Evolutionary conservation across 2,329 filamentous ascomycete genomes (phyloP).

Genomic region (Dothistroma septosporum): DNA sequence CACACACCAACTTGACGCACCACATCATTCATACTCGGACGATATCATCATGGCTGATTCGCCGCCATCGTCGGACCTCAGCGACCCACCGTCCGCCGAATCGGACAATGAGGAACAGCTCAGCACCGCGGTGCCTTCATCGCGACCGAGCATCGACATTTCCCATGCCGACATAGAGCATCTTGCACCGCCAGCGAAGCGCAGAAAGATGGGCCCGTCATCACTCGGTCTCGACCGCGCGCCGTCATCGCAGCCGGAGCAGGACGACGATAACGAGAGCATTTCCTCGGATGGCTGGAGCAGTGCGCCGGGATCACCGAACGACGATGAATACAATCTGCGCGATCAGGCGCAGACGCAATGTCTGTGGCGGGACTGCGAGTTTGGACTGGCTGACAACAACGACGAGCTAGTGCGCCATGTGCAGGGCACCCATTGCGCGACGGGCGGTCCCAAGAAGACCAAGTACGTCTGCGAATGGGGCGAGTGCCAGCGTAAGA

Average conservation of each 20-base stretch:
- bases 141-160: constrained; percentile 42
- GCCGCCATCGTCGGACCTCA: constrained; percentile 58
- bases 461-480: constrained; percentile 99
- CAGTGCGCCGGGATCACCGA: constrained; percentile 58
- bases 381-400: constrained; percentile 46
- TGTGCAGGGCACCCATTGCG: constrained; percentile 84
- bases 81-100: constrained; percentile 60
- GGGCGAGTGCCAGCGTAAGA: constrained; percentile 83
- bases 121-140: constrained; percentile 49
- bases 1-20: background rate
- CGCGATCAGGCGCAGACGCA: constrained; percentile 41
- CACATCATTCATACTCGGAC: background rate
- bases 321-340: constrained; percentile 41
- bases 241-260: constrained; percentile 35
- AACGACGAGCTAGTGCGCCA: constrained; percentile 52
- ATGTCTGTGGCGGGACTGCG: constrained; percentile 51
- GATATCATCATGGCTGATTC: constrained; percentile 44
- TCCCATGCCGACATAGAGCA: constrained; percentile 32
- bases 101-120: constrained; percentile 54
- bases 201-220: constrained; percentile 35
- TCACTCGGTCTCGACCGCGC: constrained; percentile 26
- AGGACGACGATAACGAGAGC: constrained; percentile 52
- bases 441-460: constrained; percentile 62
- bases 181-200: constrained; percentile 36
- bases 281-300: constrained; percentile 87